phyloP scores from a whole-genome alignment of 306 rosid species.

The Canavalia ensiformis region DNA sequence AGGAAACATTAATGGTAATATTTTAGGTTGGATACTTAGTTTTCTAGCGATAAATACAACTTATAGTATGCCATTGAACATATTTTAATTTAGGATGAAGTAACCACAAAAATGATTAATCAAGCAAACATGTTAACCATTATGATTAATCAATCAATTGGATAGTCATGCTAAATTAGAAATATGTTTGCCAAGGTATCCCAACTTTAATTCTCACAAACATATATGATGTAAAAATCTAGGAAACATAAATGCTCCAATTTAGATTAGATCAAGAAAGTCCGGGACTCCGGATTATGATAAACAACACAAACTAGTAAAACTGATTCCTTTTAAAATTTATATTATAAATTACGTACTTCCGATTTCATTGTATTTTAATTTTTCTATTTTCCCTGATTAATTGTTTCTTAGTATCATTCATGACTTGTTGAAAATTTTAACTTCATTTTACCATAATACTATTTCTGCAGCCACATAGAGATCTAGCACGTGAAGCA shows the following conservation, averaged over 20 bases:
- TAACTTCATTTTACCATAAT: constrained; percentile 15
- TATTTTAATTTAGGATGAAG: not conserved
- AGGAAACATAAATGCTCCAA: not conserved
- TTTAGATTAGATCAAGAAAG: not conserved
- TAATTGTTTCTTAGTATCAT: constrained; percentile 1
- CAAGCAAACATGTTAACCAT: not conserved
- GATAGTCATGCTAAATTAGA: not conserved
- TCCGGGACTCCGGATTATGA: not conserved
- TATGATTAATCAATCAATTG: not conserved
- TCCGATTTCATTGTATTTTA: not conserved
- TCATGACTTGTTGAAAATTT: not conserved
- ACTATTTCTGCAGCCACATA: constrained; percentile 65
- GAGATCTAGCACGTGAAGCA: constrained; percentile 89
- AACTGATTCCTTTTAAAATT: not conserved
- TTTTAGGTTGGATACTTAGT: not conserved
- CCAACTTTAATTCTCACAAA: not conserved
- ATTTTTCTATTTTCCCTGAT: not conserved
- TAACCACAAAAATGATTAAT: not conserved
- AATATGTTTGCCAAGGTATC: not conserved
- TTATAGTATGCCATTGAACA: not conserved
- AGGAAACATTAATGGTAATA: not conserved
- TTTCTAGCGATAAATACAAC: not conserved
- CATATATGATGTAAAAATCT: not conserved
- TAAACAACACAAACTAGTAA: constrained; percentile 16
- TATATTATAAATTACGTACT: not conserved